phyloP scores from a whole-genome alignment of 768 basidiomycete genomes.

The Psilocybe cyanescens region DNA sequence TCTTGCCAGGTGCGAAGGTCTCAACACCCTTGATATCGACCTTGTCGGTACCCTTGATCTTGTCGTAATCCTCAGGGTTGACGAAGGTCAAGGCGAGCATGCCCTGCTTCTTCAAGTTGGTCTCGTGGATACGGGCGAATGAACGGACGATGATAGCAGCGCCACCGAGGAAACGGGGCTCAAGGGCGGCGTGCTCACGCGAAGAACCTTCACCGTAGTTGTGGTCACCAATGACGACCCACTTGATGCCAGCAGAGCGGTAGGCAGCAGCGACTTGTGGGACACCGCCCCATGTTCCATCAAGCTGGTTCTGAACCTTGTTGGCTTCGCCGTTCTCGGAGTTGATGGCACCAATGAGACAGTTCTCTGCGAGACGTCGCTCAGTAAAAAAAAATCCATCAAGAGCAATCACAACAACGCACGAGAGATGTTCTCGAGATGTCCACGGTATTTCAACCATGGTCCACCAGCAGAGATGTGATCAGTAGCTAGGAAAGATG shows the following conservation, averaged over 20 bases:
- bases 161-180: slow-evolving; percentile 94
- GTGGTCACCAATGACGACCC: slow-evolving; percentile 96
- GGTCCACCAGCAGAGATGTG: slow-evolving; percentile 98
- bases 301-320: slow-evolving; percentile 89
- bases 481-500: slow-evolving; percentile 65
- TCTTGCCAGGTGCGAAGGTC: slow-evolving; percentile 88
- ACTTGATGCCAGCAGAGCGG: slow-evolving; percentile 88
- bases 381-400: slow-evolving; percentile 9
- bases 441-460: slow-evolving; percentile 99
- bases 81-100: slow-evolving; percentile 96
- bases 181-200: slow-evolving; percentile 96
- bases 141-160: slow-evolving; percentile 95
- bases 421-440: slow-evolving; percentile 98
- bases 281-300: slow-evolving; percentile 84
- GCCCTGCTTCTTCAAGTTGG: slow-evolving; percentile 99
- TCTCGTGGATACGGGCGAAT: slow-evolving; percentile 98
- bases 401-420: slow-evolving; percentile 27
- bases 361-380: slow-evolving; percentile 69
- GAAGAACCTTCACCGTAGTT: slow-evolving; percentile 99
- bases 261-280: slow-evolving; percentile 88
- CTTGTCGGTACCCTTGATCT: slow-evolving; percentile 83
- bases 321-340: slow-evolving; percentile 95
- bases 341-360: slow-evolving; percentile 97
- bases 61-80: slow-evolving; percentile 94
- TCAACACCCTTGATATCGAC: slow-evolving; percentile 91